Evolutionary conservation across 352 stramenopile species (phyloP).

Genomic region (Phytophthora ramorum): DNA sequence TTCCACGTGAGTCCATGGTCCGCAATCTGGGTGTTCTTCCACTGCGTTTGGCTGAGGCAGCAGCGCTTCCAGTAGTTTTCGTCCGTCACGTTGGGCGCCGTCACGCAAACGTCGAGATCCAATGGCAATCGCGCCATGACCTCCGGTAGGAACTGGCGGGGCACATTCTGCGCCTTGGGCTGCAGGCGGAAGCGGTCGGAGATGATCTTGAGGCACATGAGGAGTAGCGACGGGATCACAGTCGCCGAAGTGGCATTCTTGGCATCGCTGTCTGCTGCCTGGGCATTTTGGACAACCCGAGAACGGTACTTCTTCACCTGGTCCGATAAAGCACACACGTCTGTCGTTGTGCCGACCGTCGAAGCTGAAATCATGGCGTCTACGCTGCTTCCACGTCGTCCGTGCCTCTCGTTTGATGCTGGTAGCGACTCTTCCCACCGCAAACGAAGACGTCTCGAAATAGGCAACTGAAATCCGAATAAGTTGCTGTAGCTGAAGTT

Average conservation of each 20-base stretch:
- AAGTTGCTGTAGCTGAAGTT: conserved; percentile 12
- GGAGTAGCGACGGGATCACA: conserved; percentile 59
- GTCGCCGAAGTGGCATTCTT: conserved; percentile 13
- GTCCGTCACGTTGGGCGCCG: conserved; percentile 87
- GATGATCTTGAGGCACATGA: conserved; percentile 84
- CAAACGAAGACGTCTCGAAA: neutral
- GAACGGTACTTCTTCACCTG: conserved; percentile 87
- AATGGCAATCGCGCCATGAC: conserved; percentile 83
- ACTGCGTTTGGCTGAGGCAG: conserved; percentile 82
- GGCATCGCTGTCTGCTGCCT: conserved; percentile 31
- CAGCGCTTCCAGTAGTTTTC: conserved; percentile 96
- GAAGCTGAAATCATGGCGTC: conserved; percentile 59
- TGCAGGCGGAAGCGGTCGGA: conserved; percentile 76
- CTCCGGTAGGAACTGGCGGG: conserved; percentile 81
- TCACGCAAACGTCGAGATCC: conserved; percentile 83
- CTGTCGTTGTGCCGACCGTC: conserved; percentile 69
- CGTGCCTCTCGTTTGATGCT: neutral
- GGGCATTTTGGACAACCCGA: conserved; percentile 50
- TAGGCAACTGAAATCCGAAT: conserved; percentile 10
- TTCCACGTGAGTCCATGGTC: conserved; percentile 95
- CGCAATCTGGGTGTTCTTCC: conserved; percentile 91
- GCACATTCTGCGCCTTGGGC: conserved; percentile 76
- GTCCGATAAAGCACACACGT: conserved; percentile 76
- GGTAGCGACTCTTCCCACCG: conserved; percentile 23
- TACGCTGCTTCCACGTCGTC: neutral